Evolutionary conservation across 441 rosid species (phyloP).

Genomic region (Bocquillonia castaneifolia): DNA sequence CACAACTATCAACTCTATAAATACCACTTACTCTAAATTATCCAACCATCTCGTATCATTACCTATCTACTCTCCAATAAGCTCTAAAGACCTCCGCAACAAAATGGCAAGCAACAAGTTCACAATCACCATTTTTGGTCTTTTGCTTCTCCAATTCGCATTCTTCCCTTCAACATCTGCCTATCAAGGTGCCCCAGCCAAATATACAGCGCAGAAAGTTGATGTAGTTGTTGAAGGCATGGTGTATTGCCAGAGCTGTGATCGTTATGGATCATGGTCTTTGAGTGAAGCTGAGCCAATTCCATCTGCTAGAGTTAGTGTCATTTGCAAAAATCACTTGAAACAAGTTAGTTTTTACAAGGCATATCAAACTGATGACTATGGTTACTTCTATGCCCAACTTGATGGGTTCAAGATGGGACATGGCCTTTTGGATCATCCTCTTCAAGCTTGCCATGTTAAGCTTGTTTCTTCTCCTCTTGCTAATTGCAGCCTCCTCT

Average conservation of each 20-base stretch:
- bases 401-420: conserved; percentile 55
- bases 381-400: conserved; percentile 70
- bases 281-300: conserved; percentile 58
- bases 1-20: conserved; percentile 19
- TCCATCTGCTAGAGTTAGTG: conserved; percentile 63
- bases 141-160: conserved; percentile 35
- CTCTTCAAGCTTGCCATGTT: conserved; percentile 67
- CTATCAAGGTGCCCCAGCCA: conserved; percentile 26
- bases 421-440: conserved; percentile 57
- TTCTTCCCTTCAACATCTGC: conserved; percentile 27
- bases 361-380: conserved; percentile 44
- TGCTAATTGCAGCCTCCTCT: conserved; percentile 53
- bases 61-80: not conserved
- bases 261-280: conserved; percentile 64
- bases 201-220: conserved; percentile 31
- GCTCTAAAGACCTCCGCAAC: not conserved
- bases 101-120: conserved; percentile 42
- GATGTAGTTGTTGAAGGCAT: conserved; percentile 71
- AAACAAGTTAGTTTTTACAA: conserved; percentile 58
- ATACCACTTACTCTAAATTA: not conserved
- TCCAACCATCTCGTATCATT: conserved; percentile 14
- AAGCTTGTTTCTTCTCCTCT: conserved; percentile 72
- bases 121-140: conserved; percentile 25
- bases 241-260: conserved; percentile 82
- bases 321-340: conserved; percentile 60